Evolutionary conservation across 2,329 filamentous ascomycete species (phyloP), one percentile per base, ranked within the genome.

Genomic region (Ophiostoma himal-ulmi): DNA sequence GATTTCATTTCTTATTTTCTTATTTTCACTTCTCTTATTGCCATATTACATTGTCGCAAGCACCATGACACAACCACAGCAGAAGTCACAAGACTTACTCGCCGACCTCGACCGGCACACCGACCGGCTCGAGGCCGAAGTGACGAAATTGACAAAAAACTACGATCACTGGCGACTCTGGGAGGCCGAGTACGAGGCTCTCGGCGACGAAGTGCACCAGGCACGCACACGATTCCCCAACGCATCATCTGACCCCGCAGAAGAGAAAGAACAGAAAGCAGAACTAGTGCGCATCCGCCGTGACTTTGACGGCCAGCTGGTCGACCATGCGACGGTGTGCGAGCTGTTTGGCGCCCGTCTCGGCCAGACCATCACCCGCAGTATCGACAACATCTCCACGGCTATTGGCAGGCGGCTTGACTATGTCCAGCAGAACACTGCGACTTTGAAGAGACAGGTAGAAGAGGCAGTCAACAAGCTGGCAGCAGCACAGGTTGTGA

Each of bases 111-210:
- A 96, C 78, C 86, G 86, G 72, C 91, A 94, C 76, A 87, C 92
- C 20, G 82, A 86, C 74, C 85, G 89, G 72, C 88, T 98, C 8
- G 92, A 97, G 78, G 85, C 88, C 52, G 93, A 90, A 74, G 85
- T 96, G 66, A 81, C 84, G 68, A 88, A 92, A 77, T 85, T 98
- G 26, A 87, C 87, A 70, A 88, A 90, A 76, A 89, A 91, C 7
- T 84, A 98, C 69, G 88, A 89, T 73, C 90, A 96, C 81, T 99
- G 94, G 94, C 91, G 92, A 74, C 89, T 89, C 70, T 96, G 92
- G 87, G 94, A 96, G 78, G 88, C 91, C 67, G 94, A 98, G 78
- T 98, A 98, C 79, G 92, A 97, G 77, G 88, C 89, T 34, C 84
- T 98, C 73, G 93, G 91, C 77, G 92, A 96, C 78, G 92, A 96